Evolutionary conservation across 1,284 basidiomycete species (phyloP).

Genomic region (Leccinum pachyderme): DNA sequence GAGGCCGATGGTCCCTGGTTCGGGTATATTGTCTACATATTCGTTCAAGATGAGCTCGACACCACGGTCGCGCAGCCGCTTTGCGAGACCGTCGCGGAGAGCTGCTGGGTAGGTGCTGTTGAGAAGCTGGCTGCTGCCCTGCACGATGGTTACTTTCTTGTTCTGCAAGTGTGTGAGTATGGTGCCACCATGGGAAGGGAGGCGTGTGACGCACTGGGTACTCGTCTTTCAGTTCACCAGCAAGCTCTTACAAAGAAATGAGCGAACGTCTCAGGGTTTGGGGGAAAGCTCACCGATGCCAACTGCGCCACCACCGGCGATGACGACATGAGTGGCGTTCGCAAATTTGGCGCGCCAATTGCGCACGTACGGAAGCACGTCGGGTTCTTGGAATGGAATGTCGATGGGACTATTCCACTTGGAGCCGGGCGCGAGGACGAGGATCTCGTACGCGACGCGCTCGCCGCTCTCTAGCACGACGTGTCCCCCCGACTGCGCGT

Average conservation of each 20-base stretch:
- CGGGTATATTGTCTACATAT: constrained; percentile 45
- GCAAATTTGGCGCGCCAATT: constrained; percentile 47
- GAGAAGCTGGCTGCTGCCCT: constrained; percentile 49
- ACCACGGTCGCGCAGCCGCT: constrained; percentile 41
- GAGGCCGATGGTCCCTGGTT: constrained; percentile 37
- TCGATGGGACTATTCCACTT: constrained; percentile 50
- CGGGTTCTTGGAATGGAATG: constrained; percentile 43
- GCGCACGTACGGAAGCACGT: constrained; percentile 39
- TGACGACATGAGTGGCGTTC: constrained; percentile 47
- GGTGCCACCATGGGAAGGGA: neutral
- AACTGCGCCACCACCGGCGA: constrained; percentile 64
- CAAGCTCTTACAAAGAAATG: constrained; percentile 42
- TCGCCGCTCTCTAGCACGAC: constrained; percentile 50
- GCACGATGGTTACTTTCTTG: constrained; percentile 65
- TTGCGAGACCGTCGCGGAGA: constrained; percentile 49
- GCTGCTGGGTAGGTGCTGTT: constrained; percentile 57
- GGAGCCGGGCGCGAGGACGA: constrained; percentile 59
- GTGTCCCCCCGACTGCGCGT: constrained; percentile 38
- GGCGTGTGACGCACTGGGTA: constrained; percentile 40
- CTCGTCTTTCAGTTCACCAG: constrained; percentile 56
- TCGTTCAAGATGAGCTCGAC: constrained; percentile 57
- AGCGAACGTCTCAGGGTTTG: neutral
- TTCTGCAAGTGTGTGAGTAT: constrained; percentile 33
- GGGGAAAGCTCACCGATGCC: constrained; percentile 48
- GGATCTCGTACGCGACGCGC: constrained; percentile 46